Evolutionary conservation across 495 filamentous ascomycete genomes (phyloP).

Genomic region (Apiosordaria backusii): DNA sequence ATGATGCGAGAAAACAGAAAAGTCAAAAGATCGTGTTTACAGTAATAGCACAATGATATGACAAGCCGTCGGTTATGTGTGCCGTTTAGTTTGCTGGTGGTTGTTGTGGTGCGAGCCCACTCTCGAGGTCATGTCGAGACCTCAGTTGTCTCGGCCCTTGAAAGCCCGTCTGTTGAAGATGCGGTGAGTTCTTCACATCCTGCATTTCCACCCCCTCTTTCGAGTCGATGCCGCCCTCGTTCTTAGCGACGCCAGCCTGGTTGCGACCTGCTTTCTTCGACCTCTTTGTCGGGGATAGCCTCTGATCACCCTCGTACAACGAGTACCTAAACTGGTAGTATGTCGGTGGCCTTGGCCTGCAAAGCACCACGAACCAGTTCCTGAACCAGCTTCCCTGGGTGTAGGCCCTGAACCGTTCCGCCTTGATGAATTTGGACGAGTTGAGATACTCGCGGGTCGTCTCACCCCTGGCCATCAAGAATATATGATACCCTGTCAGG

Average conservation of each 20-base stretch:
- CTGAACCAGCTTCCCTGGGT: constrained; percentile 69
- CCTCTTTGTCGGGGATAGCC: constrained; percentile 50
- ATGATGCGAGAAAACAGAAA: not conserved
- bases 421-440: constrained; percentile 87
- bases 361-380: constrained; percentile 80
- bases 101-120: not conserved
- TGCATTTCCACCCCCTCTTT: constrained; percentile 48
- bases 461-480: constrained; percentile 83
- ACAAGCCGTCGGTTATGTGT: not conserved
- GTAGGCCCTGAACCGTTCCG: constrained; percentile 88
- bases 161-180: not conserved
- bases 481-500: constrained; percentile 82
- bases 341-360: constrained; percentile 79
- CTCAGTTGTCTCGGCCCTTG: not conserved
- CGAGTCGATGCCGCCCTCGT: constrained; percentile 10
- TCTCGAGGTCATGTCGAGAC: not conserved
- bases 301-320: constrained; percentile 79
- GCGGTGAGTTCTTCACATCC: constrained; percentile 28
- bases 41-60: not conserved
- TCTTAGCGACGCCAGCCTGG: not conserved
- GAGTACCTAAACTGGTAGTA: constrained; percentile 81
- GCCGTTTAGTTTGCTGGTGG: not conserved
- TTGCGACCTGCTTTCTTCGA: constrained; percentile 9
- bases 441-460: constrained; percentile 96
- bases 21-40: not conserved